A percentile compares a stretch with the other conserved stretches of the same genome.
phyloP scores from a whole-genome alignment of 73 alveolate genomes.

The Tetrahymena malaccensis region DNA sequence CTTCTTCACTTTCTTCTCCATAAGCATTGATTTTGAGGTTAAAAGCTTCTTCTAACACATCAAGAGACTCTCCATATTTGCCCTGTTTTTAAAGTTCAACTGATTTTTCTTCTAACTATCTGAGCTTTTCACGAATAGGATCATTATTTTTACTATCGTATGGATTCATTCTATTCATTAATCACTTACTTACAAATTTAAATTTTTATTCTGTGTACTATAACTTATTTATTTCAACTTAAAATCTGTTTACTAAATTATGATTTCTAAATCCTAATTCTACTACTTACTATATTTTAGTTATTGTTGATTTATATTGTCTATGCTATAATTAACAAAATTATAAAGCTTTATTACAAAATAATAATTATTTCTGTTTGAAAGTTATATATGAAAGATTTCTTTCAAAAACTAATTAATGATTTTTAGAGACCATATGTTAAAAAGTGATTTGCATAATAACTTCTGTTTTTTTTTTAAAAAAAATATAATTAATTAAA shows the following conservation, averaged over 20 bases:
- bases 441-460: no score
- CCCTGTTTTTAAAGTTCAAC: constrained; percentile 36
- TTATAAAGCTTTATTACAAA: not conserved
- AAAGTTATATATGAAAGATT: not conserved
- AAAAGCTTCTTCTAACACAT: constrained; percentile 57
- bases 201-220: not conserved
- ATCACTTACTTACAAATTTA: not conserved
- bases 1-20: constrained; percentile 73
- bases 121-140: constrained; percentile 36
- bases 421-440: not conserved
- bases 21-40: constrained; percentile 41
- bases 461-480: not conserved
- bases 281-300: not conserved
- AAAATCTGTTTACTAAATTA: no score
- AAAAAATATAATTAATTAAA: no score
- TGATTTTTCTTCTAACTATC: constrained; percentile 54
- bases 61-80: constrained; percentile 52
- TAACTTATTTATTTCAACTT: not conserved
- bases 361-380: not conserved
- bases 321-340: not conserved
- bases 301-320: not conserved
- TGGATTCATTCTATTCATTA: not conserved
- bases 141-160: constrained; percentile 3
- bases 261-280: not conserved
- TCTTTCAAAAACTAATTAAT: not conserved